Evolutionary conservation across 2,329 filamentous ascomycete species (phyloP), one percentile per base, ranked within the genome.

Genomic region (Penicillium rolfsii): DNA sequence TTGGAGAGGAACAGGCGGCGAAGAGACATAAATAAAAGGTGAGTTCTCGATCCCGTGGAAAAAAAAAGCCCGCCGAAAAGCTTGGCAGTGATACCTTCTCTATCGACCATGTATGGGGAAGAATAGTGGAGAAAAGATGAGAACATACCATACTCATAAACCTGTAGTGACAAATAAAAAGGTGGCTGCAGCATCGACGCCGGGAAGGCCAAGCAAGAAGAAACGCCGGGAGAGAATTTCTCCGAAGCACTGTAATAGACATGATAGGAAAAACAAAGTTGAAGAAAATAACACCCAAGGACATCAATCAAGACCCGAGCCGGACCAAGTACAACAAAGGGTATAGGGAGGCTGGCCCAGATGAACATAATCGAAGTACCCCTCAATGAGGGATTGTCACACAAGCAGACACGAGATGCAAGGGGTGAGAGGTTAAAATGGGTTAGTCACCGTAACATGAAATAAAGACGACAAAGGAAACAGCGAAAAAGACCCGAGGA

Each of bases 281-380:
- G 36, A 64, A 49, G 52, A 57, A 59, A 41, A 65, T 28, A 50
- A 55, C 41, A 12, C 49, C 43, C 30, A 62, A 43, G 24, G 33
- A 38, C 56, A 63, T 55, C 63, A 55, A 55, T 52, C 43, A 54
- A 66, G 64, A 58, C 41, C 49, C 33, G 60, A 62, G 64, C 62
- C 65, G 50, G 63, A 72, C 65, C 63, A 70, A 69, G 71, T 70
- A 73, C 72, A 74, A 71, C 67, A 74, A 63, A 67, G 73, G 73
- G 73, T 76, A 76, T 76, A 74, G 66, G 66, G 70, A 70, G 65
- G 52, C 59, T 70, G 67, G 68, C 67, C 64, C 69, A 66, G 66
- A 72, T 73, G 70, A 73, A 69, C 67, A 73, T 71, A 74, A 73
- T 64, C 61, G 56, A 63, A 60, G 54, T 22, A 62, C 60, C 57